phyloP scores from a whole-genome alignment of 225 moss, liverwort and hornwort genomes.

The Pleurozium schreberi region DNA sequence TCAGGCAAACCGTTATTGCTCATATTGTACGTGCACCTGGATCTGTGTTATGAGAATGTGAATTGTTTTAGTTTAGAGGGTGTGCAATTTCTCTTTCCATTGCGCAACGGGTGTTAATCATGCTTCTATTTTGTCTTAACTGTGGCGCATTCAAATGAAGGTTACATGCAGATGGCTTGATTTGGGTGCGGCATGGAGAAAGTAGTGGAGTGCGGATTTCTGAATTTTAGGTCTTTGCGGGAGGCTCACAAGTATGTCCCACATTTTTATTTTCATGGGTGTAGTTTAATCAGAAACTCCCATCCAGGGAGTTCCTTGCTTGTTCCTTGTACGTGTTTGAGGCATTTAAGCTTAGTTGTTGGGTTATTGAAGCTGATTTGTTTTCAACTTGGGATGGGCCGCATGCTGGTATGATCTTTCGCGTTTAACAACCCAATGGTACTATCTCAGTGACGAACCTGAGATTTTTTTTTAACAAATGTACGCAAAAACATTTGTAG shows the following conservation, averaged over 20 bases:
- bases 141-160: neutral
- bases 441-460: neutral
- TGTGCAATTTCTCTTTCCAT: neutral
- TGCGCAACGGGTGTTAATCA: neutral
- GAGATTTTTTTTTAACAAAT: neutral
- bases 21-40: neutral
- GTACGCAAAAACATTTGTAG: neutral
- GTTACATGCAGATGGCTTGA: neutral
- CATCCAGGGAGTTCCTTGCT: neutral
- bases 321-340: neutral
- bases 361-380: neutral
- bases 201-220: neutral
- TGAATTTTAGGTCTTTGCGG: neutral
- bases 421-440: neutral
- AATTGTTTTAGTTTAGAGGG: neutral
- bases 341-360: neutral
- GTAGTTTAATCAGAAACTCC: too few species aligned
- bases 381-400: neutral
- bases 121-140: neutral
- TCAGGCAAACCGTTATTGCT: neutral
- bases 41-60: neutral
- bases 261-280: too few species aligned
- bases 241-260: too few species aligned
- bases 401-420: neutral
- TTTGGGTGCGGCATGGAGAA: neutral